Percentiles rank a stretch among this genome's conserved stretches.
These are phyloP conservation scores for Candida patagonica DNA, from an alignment of 805 yeast species.

Conservation along the genomic window DNA sequence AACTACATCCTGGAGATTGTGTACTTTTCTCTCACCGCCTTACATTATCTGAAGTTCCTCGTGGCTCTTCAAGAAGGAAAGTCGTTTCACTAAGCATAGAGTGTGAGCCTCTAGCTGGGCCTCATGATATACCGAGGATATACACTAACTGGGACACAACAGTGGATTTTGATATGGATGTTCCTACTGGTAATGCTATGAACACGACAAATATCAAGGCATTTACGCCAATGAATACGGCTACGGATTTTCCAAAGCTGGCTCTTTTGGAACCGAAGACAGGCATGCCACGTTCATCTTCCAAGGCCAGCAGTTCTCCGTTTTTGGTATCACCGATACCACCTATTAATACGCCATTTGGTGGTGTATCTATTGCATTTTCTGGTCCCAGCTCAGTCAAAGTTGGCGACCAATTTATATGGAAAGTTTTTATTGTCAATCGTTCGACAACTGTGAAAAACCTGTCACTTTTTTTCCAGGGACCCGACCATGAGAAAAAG, in stretches of 20 bases:
- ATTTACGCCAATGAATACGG: background rate
- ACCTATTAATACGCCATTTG: constrained; percentile 2
- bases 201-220: background rate
- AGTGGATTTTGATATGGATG: constrained; percentile 22
- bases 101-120: background rate
- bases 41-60: constrained; percentile 11
- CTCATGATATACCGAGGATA: constrained; percentile 8
- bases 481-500: constrained; percentile 12
- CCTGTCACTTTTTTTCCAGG: constrained; percentile 40
- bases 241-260: background rate
- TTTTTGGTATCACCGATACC: constrained; percentile 9
- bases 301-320: constrained; percentile 11
- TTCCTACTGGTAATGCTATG: constrained; percentile 2
- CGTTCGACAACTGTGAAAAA: constrained; percentile 42
- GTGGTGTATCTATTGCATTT: constrained; percentile 43
- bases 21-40: constrained; percentile 23
- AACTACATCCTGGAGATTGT: constrained; percentile 22
- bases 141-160: constrained; percentile 33
- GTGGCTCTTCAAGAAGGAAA: background rate
- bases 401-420: constrained; percentile 50
- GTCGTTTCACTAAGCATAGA: background rate
- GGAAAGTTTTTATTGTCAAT: constrained; percentile 62
- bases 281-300: background rate
- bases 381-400: constrained; percentile 52
- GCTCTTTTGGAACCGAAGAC: background rate